These are phyloP conservation scores for Fusarium xylarioides DNA, from an alignment of 2,329 filamentous ascomycete genomes.

Conservation along the genomic window DNA sequence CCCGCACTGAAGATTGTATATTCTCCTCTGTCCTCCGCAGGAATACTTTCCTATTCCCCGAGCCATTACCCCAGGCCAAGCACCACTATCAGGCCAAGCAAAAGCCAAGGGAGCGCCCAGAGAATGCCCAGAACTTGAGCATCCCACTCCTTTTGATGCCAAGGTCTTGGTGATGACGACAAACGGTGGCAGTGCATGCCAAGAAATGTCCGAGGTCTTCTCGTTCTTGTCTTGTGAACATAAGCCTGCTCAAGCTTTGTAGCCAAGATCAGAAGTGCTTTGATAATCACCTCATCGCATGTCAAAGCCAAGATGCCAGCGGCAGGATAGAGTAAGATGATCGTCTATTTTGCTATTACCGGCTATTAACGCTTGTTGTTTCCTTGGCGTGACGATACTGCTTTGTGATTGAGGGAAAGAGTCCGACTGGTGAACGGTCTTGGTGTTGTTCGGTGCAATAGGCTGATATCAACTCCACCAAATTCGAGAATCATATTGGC, in stretches of 20 bases:
- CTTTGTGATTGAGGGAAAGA: background rate
- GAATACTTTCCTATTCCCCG: background rate
- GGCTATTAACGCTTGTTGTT: background rate
- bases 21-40: background rate
- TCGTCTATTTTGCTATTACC: background rate
- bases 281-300: constrained; percentile 12
- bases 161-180: constrained; percentile 41
- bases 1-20: background rate
- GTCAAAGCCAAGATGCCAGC: background rate
- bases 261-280: constrained; percentile 25
- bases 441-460: background rate
- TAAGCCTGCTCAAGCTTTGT: constrained; percentile 38
- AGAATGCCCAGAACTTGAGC: constrained; percentile 19
- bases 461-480: too few relatives aligned
- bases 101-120: constrained; percentile 22
- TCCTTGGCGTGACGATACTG: background rate
- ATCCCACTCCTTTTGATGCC: constrained; percentile 23
- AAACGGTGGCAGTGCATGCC: constrained; percentile 42
- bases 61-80: constrained; percentile 16
- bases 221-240: constrained; percentile 11
- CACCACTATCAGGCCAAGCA: constrained; percentile 11
- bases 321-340: background rate
- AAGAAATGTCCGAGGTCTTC: background rate
- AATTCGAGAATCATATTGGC: background rate
- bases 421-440: background rate